phyloP scores from a whole-genome alignment of 148 eudicot species.

The Camellia sinensis region DNA sequence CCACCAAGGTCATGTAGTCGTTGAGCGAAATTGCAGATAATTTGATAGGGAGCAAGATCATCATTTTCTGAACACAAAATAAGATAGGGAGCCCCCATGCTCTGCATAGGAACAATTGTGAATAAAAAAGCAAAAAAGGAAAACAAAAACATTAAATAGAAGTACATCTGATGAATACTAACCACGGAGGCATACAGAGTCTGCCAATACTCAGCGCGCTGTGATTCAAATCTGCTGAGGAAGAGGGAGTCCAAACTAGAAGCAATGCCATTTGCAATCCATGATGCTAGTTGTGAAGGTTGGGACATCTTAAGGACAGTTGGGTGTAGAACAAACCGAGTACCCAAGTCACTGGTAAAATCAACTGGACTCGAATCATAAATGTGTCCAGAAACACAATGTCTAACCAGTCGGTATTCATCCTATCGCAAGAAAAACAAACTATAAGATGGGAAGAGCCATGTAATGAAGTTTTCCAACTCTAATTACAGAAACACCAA shows the following conservation, averaged over 20 bases:
- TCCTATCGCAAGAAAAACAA: slow-evolving; percentile 39
- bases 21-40: slow-evolving; percentile 59
- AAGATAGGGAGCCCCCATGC: slow-evolving; percentile 81
- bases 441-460: background rate
- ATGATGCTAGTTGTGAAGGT: slow-evolving; percentile 63
- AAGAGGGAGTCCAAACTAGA: slow-evolving; percentile 78
- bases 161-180: slow-evolving; percentile 30
- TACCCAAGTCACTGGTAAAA: slow-evolving; percentile 77
- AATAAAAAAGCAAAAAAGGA: background rate
- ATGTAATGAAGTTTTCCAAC: background rate
- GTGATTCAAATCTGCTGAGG: slow-evolving; percentile 75
- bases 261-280: slow-evolving; percentile 67
- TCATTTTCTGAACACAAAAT: slow-evolving; percentile 86
- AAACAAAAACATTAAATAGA: slow-evolving; percentile 6
- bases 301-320: slow-evolving; percentile 61
- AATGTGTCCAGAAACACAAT: slow-evolving; percentile 77
- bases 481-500: background rate
- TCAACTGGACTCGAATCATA: slow-evolving; percentile 89
- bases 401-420: slow-evolving; percentile 57
- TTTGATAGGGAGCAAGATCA: slow-evolving; percentile 77
- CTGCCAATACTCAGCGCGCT: slow-evolving; percentile 97
- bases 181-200: slow-evolving; percentile 85
- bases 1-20: slow-evolving; percentile 69
- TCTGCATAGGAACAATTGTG: slow-evolving; percentile 35
- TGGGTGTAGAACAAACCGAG: slow-evolving; percentile 78